Conservation (phyloP, 1,284 basidiomycete species). For the Fistulinella cinereoalba region DNA sequence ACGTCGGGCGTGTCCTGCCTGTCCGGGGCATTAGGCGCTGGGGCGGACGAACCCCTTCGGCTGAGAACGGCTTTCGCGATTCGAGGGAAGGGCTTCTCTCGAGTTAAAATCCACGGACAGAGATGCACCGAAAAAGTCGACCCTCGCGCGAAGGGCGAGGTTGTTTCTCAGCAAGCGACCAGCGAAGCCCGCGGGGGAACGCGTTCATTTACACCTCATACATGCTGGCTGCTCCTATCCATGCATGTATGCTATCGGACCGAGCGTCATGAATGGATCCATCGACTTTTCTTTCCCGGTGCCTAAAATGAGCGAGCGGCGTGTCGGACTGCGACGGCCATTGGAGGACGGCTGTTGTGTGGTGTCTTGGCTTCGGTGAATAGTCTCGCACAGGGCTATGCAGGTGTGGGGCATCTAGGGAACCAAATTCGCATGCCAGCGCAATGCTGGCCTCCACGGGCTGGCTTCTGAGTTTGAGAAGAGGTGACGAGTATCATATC, state of each 20-base stretch:
- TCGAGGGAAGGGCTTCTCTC: constrained; percentile 4
- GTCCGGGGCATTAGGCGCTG: constrained; percentile 22
- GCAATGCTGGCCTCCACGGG: not conserved
- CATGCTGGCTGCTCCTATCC: constrained; percentile 6
- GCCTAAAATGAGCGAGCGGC: not conserved
- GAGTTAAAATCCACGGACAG: constrained; percentile 17
- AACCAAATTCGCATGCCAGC: constrained; percentile 13
- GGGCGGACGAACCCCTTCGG: constrained; percentile 4
- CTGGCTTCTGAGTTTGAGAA: constrained; percentile 3
- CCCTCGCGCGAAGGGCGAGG: constrained; percentile 23
- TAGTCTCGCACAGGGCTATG: constrained; percentile 6
- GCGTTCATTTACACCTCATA: constrained; percentile 7
- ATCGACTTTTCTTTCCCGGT: no score
- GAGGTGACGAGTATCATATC: constrained; percentile 1
- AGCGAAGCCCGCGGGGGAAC: constrained; percentile 18
- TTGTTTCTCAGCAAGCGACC: constrained; percentile 7
- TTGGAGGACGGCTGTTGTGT: not conserved
- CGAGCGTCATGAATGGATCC: not conserved
- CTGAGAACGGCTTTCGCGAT: constrained; percentile 11
- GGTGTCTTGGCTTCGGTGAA: constrained; percentile 1
- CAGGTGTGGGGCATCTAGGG: constrained; percentile 21
- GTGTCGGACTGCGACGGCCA: constrained; percentile 1
- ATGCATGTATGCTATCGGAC: not conserved
- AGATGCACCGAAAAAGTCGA: constrained; percentile 8
- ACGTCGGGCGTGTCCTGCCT: constrained; percentile 9